Evolutionary conservation across 176 grass and related monocot genomes (phyloP).

Genomic region (Calamus simplicifolius): DNA sequence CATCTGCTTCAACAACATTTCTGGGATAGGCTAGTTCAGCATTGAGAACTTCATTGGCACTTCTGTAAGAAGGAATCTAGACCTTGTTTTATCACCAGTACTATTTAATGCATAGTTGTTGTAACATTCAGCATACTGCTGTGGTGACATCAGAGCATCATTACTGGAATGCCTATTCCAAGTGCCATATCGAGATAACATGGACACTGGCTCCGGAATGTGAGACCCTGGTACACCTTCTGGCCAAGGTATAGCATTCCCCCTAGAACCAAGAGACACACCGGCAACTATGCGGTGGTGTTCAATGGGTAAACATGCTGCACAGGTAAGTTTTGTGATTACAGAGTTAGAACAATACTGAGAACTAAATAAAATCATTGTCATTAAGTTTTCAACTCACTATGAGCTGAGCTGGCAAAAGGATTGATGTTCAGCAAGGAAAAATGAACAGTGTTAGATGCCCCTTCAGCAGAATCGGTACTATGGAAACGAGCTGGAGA

Average conservation of each 20-base stretch:
- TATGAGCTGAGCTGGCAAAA: no score
- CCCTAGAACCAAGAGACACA: conserved; percentile 16
- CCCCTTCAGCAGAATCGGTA: no score
- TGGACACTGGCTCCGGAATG: conserved; percentile 8
- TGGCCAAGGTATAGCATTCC: conserved; percentile 11
- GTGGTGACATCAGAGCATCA: conserved; percentile 1
- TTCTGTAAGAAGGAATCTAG: conserved; percentile 1
- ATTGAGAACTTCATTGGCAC: not conserved
- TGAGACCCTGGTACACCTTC: conserved; percentile 19
- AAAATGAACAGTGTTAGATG: no score
- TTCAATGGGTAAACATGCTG: conserved; percentile 33
- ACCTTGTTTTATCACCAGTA: not conserved
- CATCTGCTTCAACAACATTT: not conserved
- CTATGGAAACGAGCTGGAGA: no score
- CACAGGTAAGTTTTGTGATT: conserved; percentile 2
- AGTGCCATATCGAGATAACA: conserved; percentile 9
- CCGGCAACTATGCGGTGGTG: conserved; percentile 19
- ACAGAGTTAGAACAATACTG: no score
- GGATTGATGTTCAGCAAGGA: no score
- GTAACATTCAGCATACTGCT: conserved; percentile 3
- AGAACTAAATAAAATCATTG: no score
- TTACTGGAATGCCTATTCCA: conserved; percentile 2
- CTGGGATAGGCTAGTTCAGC: no score
- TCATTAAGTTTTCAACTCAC: no score
- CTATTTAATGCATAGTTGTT: not conserved